These are phyloP conservation scores for Fraxinus latifolia DNA, from an alignment of 305 asterid genomes.

Conservation along the genomic window DNA sequence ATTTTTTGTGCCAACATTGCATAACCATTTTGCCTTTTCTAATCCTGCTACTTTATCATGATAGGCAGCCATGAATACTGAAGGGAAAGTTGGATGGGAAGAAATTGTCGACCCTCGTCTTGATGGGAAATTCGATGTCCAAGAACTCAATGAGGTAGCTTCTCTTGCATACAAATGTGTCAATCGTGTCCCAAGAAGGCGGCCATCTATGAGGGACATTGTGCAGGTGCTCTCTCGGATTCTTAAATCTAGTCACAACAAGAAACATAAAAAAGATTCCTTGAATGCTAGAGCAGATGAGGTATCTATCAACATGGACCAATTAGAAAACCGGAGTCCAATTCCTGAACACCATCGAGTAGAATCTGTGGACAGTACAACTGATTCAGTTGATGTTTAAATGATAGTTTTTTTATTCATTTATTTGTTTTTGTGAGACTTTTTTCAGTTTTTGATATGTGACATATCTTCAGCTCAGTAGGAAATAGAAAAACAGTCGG, in stretches of 20 bases:
- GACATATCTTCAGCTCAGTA: conserved; percentile 26
- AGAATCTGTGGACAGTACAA: conserved; percentile 61
- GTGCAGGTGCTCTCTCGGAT: conserved; percentile 77
- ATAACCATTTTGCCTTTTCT: neutral
- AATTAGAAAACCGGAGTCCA: conserved; percentile 37
- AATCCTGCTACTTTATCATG: neutral
- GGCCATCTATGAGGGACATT: conserved; percentile 82
- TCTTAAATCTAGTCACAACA: conserved; percentile 42
- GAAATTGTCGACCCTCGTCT: conserved; percentile 84
- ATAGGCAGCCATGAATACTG: conserved; percentile 91
- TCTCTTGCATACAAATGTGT: conserved; percentile 80
- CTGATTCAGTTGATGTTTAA: conserved; percentile 61
- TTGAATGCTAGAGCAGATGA: conserved; percentile 50
- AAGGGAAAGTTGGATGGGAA: conserved; percentile 90
- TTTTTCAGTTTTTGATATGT: conserved; percentile 29
- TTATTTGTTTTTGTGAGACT: neutral
- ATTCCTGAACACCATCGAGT: conserved; percentile 42
- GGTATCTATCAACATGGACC: conserved; percentile 46
- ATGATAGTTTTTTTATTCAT: conserved; percentile 9
- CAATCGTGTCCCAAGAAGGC: conserved; percentile 50
- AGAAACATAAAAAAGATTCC: conserved; percentile 37
- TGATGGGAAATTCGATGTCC: conserved; percentile 57
- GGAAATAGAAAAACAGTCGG: conserved; percentile 17
- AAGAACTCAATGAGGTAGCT: conserved; percentile 71
- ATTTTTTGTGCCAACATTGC: neutral